Percentiles rank a stretch among this genome's conserved stretches.
phyloP scores from a whole-genome alignment of 2,329 filamentous ascomycete species.

The Thelonectria discophora region DNA sequence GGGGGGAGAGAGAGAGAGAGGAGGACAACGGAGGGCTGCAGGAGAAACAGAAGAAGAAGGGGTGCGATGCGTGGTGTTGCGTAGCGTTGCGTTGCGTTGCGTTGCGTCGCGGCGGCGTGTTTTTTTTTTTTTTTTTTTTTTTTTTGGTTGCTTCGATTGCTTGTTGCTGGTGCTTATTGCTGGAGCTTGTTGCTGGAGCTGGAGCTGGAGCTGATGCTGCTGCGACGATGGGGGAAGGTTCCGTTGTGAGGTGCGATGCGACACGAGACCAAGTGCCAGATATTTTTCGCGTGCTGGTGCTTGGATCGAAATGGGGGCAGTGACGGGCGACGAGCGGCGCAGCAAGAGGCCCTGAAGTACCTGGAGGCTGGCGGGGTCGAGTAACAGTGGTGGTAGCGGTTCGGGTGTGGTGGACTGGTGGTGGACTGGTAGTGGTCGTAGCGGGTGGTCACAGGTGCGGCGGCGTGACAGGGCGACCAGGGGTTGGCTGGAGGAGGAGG shows the following conservation, averaged over 20 bases:
- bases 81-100: slow-evolving; percentile 30
- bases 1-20: slow-evolving; percentile 26
- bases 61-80: slow-evolving; percentile 31
- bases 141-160: too few relatives aligned
- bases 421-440: too few relatives aligned
- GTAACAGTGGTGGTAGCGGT: too few relatives aligned
- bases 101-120: slow-evolving; percentile 24
- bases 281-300: slow-evolving; percentile 9
- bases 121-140: too few relatives aligned
- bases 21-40: slow-evolving; percentile 30
- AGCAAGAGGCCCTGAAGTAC: slow-evolving; percentile 12
- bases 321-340: too few relatives aligned
- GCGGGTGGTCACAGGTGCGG: slow-evolving; percentile 18
- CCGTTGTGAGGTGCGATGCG: slow-evolving; percentile 38
- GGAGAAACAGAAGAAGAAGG: slow-evolving; percentile 14
- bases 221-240: slow-evolving; percentile 35
- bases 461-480: slow-evolving; percentile 22
- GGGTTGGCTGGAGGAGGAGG: slow-evolving; percentile 13
- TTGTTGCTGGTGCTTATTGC: slow-evolving; percentile 16
- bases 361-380: background rate
- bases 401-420: background rate
- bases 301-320: too few relatives aligned
- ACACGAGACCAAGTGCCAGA: slow-evolving; percentile 43
- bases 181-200: too few relatives aligned
- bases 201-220: slow-evolving; percentile 20